Conservation (phyloP, 2,329 filamentous ascomycete genomes). For the Colletotrichum endophyticum region DNA sequence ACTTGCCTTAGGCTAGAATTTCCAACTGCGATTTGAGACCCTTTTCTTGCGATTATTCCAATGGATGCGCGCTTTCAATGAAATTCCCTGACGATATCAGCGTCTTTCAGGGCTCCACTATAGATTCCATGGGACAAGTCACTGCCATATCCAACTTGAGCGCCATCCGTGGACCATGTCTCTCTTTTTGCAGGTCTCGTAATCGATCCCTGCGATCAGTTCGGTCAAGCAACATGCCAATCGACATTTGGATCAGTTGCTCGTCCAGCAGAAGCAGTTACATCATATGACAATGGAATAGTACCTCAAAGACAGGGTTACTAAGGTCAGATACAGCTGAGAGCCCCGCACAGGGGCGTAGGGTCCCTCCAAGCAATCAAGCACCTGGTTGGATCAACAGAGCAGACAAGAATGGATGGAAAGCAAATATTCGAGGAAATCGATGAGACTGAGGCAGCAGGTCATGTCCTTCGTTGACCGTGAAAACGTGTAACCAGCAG, state of each 20-base stretch:
- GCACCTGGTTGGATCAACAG: not conserved
- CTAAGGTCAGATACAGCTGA: not conserved
- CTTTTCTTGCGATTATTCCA: not conserved
- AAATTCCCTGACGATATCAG: not conserved
- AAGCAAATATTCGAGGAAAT: not conserved
- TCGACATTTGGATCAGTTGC: not conserved
- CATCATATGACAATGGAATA: not conserved
- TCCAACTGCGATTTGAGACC: not conserved
- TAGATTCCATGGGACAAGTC: not conserved
- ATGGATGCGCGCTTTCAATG: not conserved
- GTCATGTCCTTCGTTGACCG: too few species aligned
- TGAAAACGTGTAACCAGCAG: too few species aligned
- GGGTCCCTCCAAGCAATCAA: not conserved
- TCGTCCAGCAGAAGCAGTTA: not conserved
- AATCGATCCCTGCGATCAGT: not conserved
- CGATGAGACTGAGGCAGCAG: too few species aligned
- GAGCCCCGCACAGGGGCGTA: not conserved
- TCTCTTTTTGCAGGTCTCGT: not conserved
- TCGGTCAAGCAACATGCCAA: not conserved
- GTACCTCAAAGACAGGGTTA: not conserved
- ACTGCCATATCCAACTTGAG: not conserved
- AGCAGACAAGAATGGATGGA: not conserved
- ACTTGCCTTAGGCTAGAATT: not conserved
- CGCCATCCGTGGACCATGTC: not conserved
- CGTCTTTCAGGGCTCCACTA: not conserved